Percentiles rank a stretch among this genome's conserved stretches.
Conservation (phyloP, 805 yeast genomes). For the Torulaspora gathmanii region DNA sequence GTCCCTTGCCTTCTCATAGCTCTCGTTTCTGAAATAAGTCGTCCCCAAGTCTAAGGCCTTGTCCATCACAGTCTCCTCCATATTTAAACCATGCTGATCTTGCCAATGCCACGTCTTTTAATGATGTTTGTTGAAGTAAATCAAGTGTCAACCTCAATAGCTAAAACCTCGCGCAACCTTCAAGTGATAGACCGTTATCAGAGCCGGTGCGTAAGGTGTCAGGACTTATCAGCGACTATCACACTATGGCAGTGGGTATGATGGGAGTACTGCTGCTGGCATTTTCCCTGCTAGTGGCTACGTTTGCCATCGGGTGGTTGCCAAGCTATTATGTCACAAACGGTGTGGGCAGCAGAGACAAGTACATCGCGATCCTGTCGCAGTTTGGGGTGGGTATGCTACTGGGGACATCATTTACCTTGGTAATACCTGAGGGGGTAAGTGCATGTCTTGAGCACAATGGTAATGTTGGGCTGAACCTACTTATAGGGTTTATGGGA, state of each 20-base stretch:
- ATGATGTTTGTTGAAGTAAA: not conserved
- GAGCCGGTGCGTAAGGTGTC: not conserved
- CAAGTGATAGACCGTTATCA: not conserved
- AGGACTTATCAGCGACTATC: not conserved
- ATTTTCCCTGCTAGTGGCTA: slow-evolving; percentile 20
- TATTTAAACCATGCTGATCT: slow-evolving; percentile 3
- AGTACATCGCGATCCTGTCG: slow-evolving; percentile 38
- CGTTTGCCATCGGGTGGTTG: slow-evolving; percentile 30
- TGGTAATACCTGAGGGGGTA: slow-evolving; percentile 58
- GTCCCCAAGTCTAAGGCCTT: slow-evolving; percentile 31
- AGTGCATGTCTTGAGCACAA: slow-evolving; percentile 36
- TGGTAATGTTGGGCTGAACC: slow-evolving; percentile 43
- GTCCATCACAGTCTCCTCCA: slow-evolving; percentile 23
- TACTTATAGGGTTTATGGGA: slow-evolving; percentile 46
- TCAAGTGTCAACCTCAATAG: not conserved
- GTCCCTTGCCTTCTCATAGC: slow-evolving; percentile 26
- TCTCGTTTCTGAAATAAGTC: slow-evolving; percentile 24
- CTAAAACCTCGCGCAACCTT: not conserved
- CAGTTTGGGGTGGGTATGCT: slow-evolving; percentile 53
- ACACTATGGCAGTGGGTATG: slow-evolving; percentile 11
- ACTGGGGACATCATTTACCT: slow-evolving; percentile 48
- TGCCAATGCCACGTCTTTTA: not conserved
- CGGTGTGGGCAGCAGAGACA: slow-evolving; percentile 11
- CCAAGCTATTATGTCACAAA: slow-evolving; percentile 25
- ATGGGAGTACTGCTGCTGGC: slow-evolving; percentile 19